Percentiles rank a stretch among this genome's conserved stretches.
These are phyloP conservation scores for Mycena vitilis DNA, from an alignment of 768 basidiomycete genomes.

Conservation along the genomic window DNA sequence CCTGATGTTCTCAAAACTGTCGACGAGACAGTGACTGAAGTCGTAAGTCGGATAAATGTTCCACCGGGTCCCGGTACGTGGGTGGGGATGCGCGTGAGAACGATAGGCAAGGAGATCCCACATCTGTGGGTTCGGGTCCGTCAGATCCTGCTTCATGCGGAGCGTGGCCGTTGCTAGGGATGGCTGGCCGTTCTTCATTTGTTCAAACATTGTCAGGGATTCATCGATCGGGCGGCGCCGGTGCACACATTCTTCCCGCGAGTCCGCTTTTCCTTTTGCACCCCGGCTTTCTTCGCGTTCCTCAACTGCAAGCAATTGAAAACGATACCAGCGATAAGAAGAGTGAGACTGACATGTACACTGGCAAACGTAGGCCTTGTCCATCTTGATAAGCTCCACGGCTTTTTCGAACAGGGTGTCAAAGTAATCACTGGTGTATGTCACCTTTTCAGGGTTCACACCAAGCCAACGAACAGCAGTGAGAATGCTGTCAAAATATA, in stretches of 20 bases:
- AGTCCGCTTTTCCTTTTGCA: constrained; percentile 69
- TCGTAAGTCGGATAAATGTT: constrained; percentile 98
- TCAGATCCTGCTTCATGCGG: constrained; percentile 96
- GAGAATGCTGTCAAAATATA: constrained; percentile 95
- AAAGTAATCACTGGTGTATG: constrained; percentile 98
- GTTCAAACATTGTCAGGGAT: constrained; percentile 87
- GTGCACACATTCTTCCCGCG: constrained; percentile 85
- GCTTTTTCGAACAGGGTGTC: constrained; percentile 86
- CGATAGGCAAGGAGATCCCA: constrained; percentile 98
- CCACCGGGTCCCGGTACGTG: constrained; percentile 93
- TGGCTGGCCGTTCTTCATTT: constrained; percentile 91
- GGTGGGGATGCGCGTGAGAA: constrained; percentile 90
- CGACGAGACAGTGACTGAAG: constrained; percentile 96
- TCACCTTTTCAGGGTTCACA: constrained; percentile 97
- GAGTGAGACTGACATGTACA: no score
- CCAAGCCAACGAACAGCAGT: constrained; percentile 98
- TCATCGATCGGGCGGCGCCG: constrained; percentile 85
- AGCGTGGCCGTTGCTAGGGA: constrained; percentile 90
- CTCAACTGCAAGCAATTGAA: no score
- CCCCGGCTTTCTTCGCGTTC: constrained; percentile 91
- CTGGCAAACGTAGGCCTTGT: constrained; percentile 94
- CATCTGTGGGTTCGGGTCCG: constrained; percentile 96
- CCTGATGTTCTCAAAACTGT: constrained; percentile 99
- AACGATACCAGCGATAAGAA: no score
- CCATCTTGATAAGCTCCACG: constrained; percentile 85